phyloP scores from a whole-genome alignment of 2,329 filamentous ascomycete genomes.

The Thelonectria rubi region DNA sequence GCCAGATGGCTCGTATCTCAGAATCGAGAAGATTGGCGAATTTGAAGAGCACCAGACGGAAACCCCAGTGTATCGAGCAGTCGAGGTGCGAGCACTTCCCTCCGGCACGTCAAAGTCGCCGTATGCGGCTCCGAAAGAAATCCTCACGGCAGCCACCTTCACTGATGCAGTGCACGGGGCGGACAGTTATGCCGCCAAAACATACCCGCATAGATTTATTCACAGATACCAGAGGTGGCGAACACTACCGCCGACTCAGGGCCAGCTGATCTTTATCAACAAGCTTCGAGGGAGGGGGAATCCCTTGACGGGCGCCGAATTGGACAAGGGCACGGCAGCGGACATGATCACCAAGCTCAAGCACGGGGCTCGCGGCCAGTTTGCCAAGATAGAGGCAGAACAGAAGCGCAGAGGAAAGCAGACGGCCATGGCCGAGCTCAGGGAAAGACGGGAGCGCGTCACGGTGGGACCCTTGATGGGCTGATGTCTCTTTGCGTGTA shows the following conservation, averaged over 20 bases:
- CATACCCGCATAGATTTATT: constrained; percentile 75
- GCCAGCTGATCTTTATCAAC: constrained; percentile 76
- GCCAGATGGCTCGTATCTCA: constrained; percentile 68
- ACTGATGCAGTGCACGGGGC: constrained; percentile 82
- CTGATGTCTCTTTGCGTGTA: constrained; percentile 19
- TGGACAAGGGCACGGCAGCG: constrained; percentile 82
- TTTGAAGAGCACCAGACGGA: constrained; percentile 33
- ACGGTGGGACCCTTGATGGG: constrained; percentile 59
- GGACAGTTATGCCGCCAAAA: constrained; percentile 78
- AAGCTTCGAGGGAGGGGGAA: constrained; percentile 65
- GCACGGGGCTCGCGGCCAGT: constrained; percentile 78
- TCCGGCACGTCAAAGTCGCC: constrained; percentile 60
- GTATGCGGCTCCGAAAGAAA: constrained; percentile 72
- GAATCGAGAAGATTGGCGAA: constrained; percentile 54
- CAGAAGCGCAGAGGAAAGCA: constrained; percentile 59
- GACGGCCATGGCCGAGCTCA: constrained; percentile 49
- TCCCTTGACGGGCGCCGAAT: constrained; percentile 60
- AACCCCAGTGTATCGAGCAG: constrained; percentile 51
- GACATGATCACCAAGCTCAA: constrained; percentile 95
- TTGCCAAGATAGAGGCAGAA: constrained; percentile 59
- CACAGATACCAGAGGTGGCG: constrained; percentile 76
- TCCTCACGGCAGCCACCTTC: constrained; percentile 74
- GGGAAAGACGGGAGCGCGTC: constrained; percentile 60
- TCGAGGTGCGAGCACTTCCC: constrained; percentile 60
- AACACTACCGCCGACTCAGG: constrained; percentile 66